These are phyloP conservation scores for Fragaria ananassa DNA, from an alignment of 306 rosid species.

Conservation along the genomic window DNA sequence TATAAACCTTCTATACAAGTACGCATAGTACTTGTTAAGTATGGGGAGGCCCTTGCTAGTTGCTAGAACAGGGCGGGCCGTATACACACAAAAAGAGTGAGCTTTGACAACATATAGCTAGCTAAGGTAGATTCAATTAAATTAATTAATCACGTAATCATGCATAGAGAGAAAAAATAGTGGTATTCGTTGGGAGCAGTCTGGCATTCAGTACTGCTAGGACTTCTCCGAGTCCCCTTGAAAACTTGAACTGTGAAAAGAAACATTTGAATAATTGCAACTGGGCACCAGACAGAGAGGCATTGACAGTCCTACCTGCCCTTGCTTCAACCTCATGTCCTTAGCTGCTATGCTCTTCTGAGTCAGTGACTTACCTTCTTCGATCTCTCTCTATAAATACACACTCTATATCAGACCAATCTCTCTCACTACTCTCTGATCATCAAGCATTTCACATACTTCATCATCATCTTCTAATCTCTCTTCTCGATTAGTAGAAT, in stretches of 20 bases:
- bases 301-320: background rate
- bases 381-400: background rate
- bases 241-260: background rate
- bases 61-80: background rate
- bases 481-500: background rate
- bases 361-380: background rate
- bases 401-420: background rate
- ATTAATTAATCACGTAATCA: background rate
- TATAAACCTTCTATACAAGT: background rate
- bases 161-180: background rate
- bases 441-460: background rate
- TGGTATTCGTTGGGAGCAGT: background rate
- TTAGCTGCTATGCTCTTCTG: background rate
- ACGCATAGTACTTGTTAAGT: background rate
- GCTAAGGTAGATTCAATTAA: background rate
- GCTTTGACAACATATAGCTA: background rate
- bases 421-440: background rate
- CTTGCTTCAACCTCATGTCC: background rate
- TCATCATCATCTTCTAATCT: background rate
- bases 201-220: background rate
- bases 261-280: background rate
- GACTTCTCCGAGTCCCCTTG: background rate
- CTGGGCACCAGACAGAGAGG: constrained; percentile 3
- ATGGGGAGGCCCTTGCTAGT: background rate
- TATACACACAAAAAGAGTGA: background rate